Evolutionary conservation across 345 rosid species (phyloP).

Genomic region (Trapa incisa): DNA sequence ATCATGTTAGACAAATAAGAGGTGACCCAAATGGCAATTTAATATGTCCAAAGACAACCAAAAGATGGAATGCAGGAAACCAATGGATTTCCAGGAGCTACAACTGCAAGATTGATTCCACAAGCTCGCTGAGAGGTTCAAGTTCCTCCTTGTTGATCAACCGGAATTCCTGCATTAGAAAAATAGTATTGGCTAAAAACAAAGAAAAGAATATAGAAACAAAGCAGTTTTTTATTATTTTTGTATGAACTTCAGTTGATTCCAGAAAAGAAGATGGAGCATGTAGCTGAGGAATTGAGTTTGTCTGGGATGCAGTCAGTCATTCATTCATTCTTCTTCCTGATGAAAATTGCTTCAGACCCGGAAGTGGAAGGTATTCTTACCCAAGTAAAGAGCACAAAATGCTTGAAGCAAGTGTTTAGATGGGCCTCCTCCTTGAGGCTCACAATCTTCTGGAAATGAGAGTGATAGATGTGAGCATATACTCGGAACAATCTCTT

Average conservation of each 20-base stretch:
- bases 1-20: too few species aligned
- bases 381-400: constrained; percentile 55
- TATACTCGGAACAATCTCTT: constrained; percentile 56
- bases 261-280: too few species aligned
- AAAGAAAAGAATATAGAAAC: too few species aligned
- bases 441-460: constrained; percentile 57
- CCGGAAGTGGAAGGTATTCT: background rate
- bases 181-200: too few species aligned
- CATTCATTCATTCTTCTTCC: too few species aligned
- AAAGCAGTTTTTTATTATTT: too few species aligned
- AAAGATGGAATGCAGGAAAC: background rate
- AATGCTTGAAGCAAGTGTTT: constrained; percentile 68
- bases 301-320: background rate
- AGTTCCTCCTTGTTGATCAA: constrained; percentile 50
- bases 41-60: background rate
- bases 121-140: constrained; percentile 48
- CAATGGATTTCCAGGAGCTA: constrained; percentile 9
- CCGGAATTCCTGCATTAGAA: constrained; percentile 44
- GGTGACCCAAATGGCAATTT: background rate
- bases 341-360: background rate
- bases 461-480: constrained; percentile 65
- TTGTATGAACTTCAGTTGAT: too few species aligned
- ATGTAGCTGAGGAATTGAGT: background rate
- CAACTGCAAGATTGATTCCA: constrained; percentile 45
- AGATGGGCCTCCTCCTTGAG: constrained; percentile 71